Evolutionary conservation across 1,284 basidiomycete genomes (phyloP), one percentile per base, ranked within the genome.

Genomic region (Cutaneotrichosporon spelunceum): DNA sequence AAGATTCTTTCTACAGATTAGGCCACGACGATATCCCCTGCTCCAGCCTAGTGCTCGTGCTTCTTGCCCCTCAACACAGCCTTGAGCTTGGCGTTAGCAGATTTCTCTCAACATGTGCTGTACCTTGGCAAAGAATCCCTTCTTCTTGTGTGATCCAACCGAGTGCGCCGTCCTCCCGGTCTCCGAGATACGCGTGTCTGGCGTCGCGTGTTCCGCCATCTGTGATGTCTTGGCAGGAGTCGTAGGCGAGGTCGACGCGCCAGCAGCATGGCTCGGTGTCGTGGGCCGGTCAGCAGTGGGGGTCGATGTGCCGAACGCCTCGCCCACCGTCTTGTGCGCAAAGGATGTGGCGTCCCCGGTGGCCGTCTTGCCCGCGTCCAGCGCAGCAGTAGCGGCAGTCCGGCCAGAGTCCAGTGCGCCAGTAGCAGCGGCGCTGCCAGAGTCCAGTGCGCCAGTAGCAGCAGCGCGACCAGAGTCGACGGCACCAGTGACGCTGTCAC

Each of bases 91-190:
- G 27, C 48, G 48, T 50, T 23, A 50, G 48, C 48, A 16, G 24
- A 13, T 48, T 30, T 26, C 13, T 48, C 13, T 13, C 13, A n/a
- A n/a, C 6, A 30, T 2, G 8, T 6, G 4, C 29, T 33, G 45
- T n/a, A 56, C 36, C 54, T 26, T 71, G 39, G 54, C 34, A 42
- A 69, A 65, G 66, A 71, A 68, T 48, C 68, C 62, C 48, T 61
- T 66, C 48, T 63, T 66, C 68, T 68, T 70, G 44, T 62, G 58
- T 66, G 50, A 57, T 49, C 13, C 54, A 36, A 55, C 47, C 48
- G 34, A 50, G 53, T 45, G 47, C 36, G 34, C 26, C 34, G 21
- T 50, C n/a, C n/a, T n/a, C n/a, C n/a, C n/a, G n/a, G n/a, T n/a
- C 27, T 50, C 27, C 16, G 47, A 39, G 23, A 29, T 53, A 23